These are phyloP conservation scores for Nakazawaea sp. DNA, from an alignment of 805 yeast species.

Conservation along the genomic window DNA sequence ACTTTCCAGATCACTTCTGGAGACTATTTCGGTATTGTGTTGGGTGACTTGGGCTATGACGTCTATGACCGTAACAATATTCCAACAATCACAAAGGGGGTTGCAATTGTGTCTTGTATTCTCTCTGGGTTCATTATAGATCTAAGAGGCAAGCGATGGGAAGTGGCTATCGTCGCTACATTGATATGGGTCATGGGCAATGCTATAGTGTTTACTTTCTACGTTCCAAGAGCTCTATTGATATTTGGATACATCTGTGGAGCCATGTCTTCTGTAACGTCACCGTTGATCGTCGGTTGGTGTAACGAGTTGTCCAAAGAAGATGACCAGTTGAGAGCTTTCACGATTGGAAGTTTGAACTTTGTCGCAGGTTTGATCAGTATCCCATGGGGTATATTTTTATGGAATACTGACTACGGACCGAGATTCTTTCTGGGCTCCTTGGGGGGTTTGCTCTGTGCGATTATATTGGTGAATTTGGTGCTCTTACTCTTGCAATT, in stretches of 20 bases:
- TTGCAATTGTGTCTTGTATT: conserved; percentile 46
- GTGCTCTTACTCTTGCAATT: neutral
- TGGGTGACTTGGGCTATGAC: conserved; percentile 55
- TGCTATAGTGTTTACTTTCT: conserved; percentile 50
- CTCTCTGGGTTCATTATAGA: conserved; percentile 45
- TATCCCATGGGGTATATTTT: neutral
- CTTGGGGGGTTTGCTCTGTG: neutral
- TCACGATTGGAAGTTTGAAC: conserved; percentile 50
- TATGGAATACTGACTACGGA: neutral
- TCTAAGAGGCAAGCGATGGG: conserved; percentile 44
- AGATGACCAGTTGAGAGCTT: conserved; percentile 50
- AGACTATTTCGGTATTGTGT: conserved; percentile 46
- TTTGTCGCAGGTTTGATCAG: conserved; percentile 16
- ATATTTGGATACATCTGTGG: conserved; percentile 51
- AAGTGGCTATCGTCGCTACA: conserved; percentile 45
- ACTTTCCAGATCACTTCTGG: conserved; percentile 55
- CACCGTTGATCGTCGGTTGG: conserved; percentile 54
- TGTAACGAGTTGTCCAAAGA: conserved; percentile 50
- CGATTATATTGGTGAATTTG: neutral
- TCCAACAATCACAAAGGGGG: conserved; percentile 39
- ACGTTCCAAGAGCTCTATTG: conserved; percentile 48
- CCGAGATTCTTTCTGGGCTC: neutral
- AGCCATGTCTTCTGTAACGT: conserved; percentile 58
- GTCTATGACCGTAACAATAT: conserved; percentile 35
- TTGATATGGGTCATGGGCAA: conserved; percentile 49